Evolutionary conservation across 768 basidiomycete species (phyloP).

Genomic region (Myochromella boudieri): DNA sequence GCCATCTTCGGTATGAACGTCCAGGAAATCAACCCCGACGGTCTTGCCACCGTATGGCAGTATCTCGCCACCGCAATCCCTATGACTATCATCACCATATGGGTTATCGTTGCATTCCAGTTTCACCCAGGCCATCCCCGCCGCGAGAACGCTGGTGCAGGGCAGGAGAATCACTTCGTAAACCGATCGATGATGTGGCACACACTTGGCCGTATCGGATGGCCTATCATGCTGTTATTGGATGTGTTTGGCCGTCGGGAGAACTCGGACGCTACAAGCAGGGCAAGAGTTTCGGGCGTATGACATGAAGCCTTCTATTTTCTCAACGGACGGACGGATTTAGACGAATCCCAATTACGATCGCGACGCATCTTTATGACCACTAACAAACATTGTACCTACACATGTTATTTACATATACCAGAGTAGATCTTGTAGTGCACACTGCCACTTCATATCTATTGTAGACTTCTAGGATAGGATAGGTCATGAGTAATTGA

Average conservation of each 20-base stretch:
- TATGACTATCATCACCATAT: constrained; percentile 43
- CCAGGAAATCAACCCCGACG: constrained; percentile 33
- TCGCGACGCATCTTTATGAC: no score
- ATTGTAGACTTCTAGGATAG: no score
- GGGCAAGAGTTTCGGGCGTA: background rate
- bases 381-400: no score
- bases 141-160: background rate
- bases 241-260: constrained; percentile 1
- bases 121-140: constrained; percentile 14
- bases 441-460: no score
- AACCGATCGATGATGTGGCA: constrained; percentile 11
- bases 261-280: background rate
- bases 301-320: background rate
- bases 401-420: no score
- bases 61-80: constrained; percentile 39
- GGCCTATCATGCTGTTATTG: constrained; percentile 13
- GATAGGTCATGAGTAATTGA: no score
- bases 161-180: constrained; percentile 4
- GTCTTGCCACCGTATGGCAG: constrained; percentile 31
- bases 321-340: background rate
- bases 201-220: constrained; percentile 14
- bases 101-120: constrained; percentile 49
- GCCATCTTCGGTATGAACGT: constrained; percentile 60
- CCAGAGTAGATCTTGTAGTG: no score
- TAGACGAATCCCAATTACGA: background rate